These are phyloP conservation scores for Trypanosoma vivax DNA, from an alignment of 208 protist species.

Conservation along the genomic window DNA sequence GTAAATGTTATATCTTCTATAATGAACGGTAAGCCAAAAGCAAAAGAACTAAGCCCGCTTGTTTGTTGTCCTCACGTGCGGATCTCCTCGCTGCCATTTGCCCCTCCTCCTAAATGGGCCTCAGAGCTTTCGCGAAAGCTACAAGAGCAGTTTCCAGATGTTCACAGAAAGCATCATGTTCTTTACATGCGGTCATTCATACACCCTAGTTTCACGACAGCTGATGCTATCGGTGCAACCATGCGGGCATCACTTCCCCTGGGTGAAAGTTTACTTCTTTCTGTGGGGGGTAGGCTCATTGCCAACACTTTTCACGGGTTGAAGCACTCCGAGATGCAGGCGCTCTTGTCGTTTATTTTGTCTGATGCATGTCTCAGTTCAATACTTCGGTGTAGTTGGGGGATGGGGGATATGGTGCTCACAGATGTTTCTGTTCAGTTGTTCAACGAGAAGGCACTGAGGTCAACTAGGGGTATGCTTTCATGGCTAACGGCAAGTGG, in stretches of 20 bases:
- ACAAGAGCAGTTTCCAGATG: conserved; percentile 51
- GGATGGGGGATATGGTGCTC: conserved; percentile 75
- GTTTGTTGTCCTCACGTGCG: conserved; percentile 31
- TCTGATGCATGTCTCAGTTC: conserved; percentile 57
- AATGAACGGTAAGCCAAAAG: conserved; percentile 1
- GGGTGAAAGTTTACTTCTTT: conserved; percentile 52
- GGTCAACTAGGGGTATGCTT: conserved; percentile 43
- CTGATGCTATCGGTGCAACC: conserved; percentile 38
- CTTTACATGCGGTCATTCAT: conserved; percentile 74
- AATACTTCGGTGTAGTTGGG: conserved; percentile 64
- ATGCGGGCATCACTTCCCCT: conserved; percentile 54
- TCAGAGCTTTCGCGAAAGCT: conserved; percentile 67
- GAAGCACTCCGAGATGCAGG: conserved; percentile 38
- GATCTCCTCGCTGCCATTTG: conserved; percentile 46
- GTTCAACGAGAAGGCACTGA: conserved; percentile 39
- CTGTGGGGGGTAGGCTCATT: conserved; percentile 37
- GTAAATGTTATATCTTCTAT: conserved; percentile 11
- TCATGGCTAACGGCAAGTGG: conserved; percentile 47
- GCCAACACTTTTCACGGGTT: conserved; percentile 54
- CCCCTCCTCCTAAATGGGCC: conserved; percentile 79
- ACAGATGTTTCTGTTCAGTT: conserved; percentile 72
- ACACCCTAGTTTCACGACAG: conserved; percentile 76
- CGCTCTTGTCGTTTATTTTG: conserved; percentile 40
- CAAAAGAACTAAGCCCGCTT: conserved; percentile 14
- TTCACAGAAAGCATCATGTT: conserved; percentile 34